phyloP scores from a whole-genome alignment of 2,329 filamentous ascomycete species.

The Diaporthe longicolla region DNA sequence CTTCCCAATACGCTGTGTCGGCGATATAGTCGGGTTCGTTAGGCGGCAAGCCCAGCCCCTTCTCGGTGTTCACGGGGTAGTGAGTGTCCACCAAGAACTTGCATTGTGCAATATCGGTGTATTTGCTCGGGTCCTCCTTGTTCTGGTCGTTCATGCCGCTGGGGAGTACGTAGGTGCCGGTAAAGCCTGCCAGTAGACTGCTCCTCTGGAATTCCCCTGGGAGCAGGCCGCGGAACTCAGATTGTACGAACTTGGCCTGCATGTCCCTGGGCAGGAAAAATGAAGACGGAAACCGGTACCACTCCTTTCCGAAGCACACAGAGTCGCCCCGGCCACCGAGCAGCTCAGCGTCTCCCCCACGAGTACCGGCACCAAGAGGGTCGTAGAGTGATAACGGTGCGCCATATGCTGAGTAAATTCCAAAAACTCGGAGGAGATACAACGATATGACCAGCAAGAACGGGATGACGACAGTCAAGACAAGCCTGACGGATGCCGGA shows the following conservation, averaged over 20 bases:
- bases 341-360: conserved; percentile 57
- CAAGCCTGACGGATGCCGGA: conserved; percentile 80
- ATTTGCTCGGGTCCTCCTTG: conserved; percentile 87
- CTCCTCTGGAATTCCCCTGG: conserved; percentile 92
- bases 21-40: conserved; percentile 86
- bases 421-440: conserved; percentile 71
- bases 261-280: conserved; percentile 90
- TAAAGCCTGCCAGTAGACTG: conserved; percentile 77
- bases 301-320: conserved; percentile 95
- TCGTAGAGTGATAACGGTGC: conserved; percentile 82
- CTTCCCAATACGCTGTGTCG: conserved; percentile 83
- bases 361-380: conserved; percentile 71
- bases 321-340: conserved; percentile 74
- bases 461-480: conserved; percentile 71
- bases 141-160: conserved; percentile 94
- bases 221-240: conserved; percentile 88
- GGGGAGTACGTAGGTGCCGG: conserved; percentile 87
- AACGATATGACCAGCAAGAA: conserved; percentile 56
- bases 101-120: conserved; percentile 82
- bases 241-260: conserved; percentile 90
- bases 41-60: conserved; percentile 61
- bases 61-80: conserved; percentile 70
- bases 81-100: conserved; percentile 90
- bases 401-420: conserved; percentile 84
- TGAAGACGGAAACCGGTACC: conserved; percentile 96